A percentile compares a stretch with the other conserved stretches of the same genome.
Evolutionary conservation across 2,329 filamentous ascomycete species (phyloP).

Genomic region (Colletotrichum musae): DNA sequence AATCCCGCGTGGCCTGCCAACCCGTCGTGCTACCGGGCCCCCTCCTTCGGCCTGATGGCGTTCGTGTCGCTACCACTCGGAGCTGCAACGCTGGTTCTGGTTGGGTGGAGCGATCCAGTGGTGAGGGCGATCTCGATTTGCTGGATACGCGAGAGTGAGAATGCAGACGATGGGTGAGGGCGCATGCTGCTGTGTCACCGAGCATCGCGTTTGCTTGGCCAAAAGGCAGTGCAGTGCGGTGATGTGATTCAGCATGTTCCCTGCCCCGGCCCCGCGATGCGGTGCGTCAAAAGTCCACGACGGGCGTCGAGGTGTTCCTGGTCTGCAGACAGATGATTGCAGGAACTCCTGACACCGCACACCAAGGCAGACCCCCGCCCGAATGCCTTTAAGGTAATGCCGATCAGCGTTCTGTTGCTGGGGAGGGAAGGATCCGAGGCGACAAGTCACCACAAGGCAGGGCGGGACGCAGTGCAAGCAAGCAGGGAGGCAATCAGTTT

Average conservation of each 20-base stretch:
- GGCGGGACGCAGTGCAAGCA: not conserved
- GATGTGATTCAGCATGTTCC: not conserved
- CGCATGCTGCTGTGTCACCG: constrained; percentile 12
- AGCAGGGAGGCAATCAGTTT: constrained; percentile 7
- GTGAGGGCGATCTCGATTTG: constrained; percentile 22
- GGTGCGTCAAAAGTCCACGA: not conserved
- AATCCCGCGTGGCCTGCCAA: constrained; percentile 16
- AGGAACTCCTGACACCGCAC: constrained; percentile 29
- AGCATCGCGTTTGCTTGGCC: constrained; percentile 13
- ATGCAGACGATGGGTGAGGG: constrained; percentile 6
- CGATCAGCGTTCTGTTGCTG: constrained; percentile 22
- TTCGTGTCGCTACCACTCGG: constrained; percentile 3
- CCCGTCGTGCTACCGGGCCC: constrained; percentile 7
- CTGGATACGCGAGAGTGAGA: constrained; percentile 3
- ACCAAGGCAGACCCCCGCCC: constrained; percentile 30
- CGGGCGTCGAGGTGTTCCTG: constrained; percentile 20
- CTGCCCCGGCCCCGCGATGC: not conserved
- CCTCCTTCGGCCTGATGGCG: not conserved
- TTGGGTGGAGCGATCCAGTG: constrained; percentile 16
- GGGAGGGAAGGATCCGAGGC: constrained; percentile 9
- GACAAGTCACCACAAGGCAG: constrained; percentile 21
- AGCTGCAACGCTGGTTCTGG: constrained; percentile 20
- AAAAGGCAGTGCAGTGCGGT: constrained; percentile 6
- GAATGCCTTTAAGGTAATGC: constrained; percentile 28
- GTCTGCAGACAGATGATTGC: constrained; percentile 21